Base-by-base conservation (phyloP, 805 yeast species). In the Torulaspora microellipsoides region DNA sequence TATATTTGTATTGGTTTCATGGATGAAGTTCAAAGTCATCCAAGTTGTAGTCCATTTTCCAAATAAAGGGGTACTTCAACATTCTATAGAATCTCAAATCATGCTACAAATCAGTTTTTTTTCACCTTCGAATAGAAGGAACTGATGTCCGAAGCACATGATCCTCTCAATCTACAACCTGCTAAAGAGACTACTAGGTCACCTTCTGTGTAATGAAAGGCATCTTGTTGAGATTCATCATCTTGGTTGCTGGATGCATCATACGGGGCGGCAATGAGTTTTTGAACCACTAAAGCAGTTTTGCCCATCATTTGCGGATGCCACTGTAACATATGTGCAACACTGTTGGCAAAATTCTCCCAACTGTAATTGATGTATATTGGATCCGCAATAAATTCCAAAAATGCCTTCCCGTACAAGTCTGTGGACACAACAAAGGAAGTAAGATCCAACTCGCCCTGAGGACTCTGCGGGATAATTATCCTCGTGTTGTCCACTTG, bases 311-410 rank as follows among this genome's bases (percentile, higher is more conserved):
- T 67, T 25, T 76, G 78, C 10, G 96, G 95, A 61, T 91, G 99
- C 99, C 98, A 93, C 65, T 88, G 97, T 53, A 89, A 70, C 35
- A 89, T 71, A 61, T 93, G 98, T n/a, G 86, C 76, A 34, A 91
- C 79, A 4, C 80, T 83, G 42, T 76, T 75, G 38, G 64, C 62
- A 29, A 61, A 51, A 45, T 74, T 74, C 34, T 56, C 57, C 65
- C 66, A 64, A n/a, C 66, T 65, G 66, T 84, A 88, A 38, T 75
- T 72, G 59, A 85, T 75, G 59, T 79, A 81, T 37, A 88, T 71
- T 17, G 80, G 79, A 60, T 87, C 93, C 28, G 75, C 63, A 89
- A 96, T 83, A 52, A 78, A 75, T 61, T 89, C 96, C n/a, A 90
- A 55, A 39, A 88, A 70, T 1, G 84, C 77, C 56, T 75, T 77